phyloP scores from a whole-genome alignment of 805 yeast genomes.

The Metschnikowia arizonensis region DNA sequence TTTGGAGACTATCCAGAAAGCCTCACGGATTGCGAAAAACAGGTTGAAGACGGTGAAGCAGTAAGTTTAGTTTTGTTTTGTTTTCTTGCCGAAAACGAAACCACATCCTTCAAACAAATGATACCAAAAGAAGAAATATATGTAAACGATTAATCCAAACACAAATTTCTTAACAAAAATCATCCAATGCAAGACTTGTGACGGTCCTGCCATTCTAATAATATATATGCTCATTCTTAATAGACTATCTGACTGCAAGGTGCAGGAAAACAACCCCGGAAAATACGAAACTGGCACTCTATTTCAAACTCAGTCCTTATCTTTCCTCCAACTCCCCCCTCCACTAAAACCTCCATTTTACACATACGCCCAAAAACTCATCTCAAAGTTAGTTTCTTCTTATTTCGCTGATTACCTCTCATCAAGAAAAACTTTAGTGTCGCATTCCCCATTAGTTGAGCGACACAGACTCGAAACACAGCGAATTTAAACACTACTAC shows the following conservation, averaged over 20 bases:
- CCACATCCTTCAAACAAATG: no score
- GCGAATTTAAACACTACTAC: not conserved
- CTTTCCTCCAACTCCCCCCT: not conserved
- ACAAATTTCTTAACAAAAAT: no score
- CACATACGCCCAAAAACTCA: not conserved
- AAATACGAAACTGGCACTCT: not conserved
- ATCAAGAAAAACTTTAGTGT: not conserved
- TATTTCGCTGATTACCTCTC: not conserved
- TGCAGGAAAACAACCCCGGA: slow-evolving; percentile 4
- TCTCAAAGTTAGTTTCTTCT: no score
- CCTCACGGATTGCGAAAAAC: slow-evolving; percentile 44
- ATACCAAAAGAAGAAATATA: no score
- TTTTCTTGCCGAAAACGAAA: no score
- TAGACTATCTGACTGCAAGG: not conserved
- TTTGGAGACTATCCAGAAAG: slow-evolving; percentile 42
- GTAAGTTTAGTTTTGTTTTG: no score
- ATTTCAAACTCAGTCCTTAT: not conserved
- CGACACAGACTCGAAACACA: slow-evolving; percentile 1
- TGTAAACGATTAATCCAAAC: no score
- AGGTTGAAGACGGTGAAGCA: slow-evolving; percentile 35
- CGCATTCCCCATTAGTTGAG: not conserved
- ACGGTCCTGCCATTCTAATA: no score
- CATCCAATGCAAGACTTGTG: no score
- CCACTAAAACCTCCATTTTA: not conserved
- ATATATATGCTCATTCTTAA: not conserved